Conservation (phyloP, 2,329 filamentous ascomycete genomes). For the Sarocladium strictum region DNA sequence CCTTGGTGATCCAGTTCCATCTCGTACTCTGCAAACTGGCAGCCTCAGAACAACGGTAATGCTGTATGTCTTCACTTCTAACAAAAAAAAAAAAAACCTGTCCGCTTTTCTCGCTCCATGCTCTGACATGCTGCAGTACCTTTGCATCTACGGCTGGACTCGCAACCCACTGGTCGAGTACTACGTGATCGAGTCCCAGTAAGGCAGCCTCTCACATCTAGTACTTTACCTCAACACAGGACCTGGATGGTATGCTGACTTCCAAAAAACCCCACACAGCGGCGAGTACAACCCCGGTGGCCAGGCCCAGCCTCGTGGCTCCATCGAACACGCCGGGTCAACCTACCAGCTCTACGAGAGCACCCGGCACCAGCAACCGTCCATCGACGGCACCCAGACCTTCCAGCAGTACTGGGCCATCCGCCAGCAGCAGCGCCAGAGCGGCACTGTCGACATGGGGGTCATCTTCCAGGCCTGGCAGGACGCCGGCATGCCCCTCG, state of each 20-base stretch:
- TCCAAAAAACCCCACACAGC: background rate
- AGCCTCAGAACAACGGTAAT: slow-evolving; percentile 23
- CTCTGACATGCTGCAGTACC: slow-evolving; percentile 16
- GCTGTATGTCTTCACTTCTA: slow-evolving; percentile 12
- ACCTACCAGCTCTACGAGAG: slow-evolving; percentile 24
- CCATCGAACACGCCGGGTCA: slow-evolving; percentile 19
- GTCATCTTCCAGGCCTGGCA: slow-evolving; percentile 46
- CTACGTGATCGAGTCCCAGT: slow-evolving; percentile 26
- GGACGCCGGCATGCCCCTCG: slow-evolving; percentile 35
- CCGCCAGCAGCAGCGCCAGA: slow-evolving; percentile 35
- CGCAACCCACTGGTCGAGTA: slow-evolving; percentile 25
- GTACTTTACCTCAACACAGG: too few species aligned
- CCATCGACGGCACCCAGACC: slow-evolving; percentile 36
- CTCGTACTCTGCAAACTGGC: slow-evolving; percentile 21
- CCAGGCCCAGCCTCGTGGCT: slow-evolving; percentile 17
- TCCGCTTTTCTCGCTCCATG: background rate
- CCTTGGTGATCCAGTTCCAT: slow-evolving; percentile 15
- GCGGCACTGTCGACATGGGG: slow-evolving; percentile 39
- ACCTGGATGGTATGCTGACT: too few species aligned
- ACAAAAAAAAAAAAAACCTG: background rate
- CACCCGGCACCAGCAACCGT: slow-evolving; percentile 28
- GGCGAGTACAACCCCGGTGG: slow-evolving; percentile 10
- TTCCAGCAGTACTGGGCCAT: slow-evolving; percentile 45
- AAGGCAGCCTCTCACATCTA: background rate
- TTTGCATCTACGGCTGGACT: slow-evolving; percentile 29